A percentile compares a stretch with the other conserved stretches of the same genome.
These are phyloP conservation scores for Plenodomus tracheiphilus DNA, from an alignment of 2,329 filamentous ascomycete species.

Conservation along the genomic window DNA sequence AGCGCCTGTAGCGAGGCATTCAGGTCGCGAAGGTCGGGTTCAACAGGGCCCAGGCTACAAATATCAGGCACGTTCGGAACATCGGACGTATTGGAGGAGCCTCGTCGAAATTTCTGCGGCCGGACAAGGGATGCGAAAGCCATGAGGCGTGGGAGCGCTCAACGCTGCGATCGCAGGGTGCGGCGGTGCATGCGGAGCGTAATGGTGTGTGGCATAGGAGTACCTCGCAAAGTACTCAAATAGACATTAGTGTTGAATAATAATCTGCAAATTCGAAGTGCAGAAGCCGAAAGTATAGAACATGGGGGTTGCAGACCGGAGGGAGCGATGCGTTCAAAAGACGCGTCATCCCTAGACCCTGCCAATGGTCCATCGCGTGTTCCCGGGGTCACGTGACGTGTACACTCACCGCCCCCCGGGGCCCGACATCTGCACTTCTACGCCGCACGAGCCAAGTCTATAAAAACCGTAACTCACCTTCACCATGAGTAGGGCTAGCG, in stretches of 20 bases:
- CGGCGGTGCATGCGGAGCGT: slow-evolving; percentile 9
- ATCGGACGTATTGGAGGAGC: slow-evolving; percentile 13
- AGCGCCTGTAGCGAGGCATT: slow-evolving; percentile 71
- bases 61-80: slow-evolving; percentile 6
- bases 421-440: not conserved
- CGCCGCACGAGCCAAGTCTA: not conserved
- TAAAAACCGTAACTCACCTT: not conserved
- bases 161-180: slow-evolving; percentile 5
- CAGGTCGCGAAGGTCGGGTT: slow-evolving; percentile 67
- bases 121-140: slow-evolving; percentile 42
- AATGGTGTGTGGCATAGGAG: not conserved
- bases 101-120: slow-evolving; percentile 23
- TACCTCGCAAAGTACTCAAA: slow-evolving; percentile 4
- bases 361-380: not conserved
- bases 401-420: not conserved
- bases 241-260: slow-evolving; percentile 16
- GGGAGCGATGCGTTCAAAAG: not conserved
- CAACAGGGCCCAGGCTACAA: slow-evolving; percentile 45
- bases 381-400: slow-evolving; percentile 1
- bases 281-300: not conserved
- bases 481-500: not conserved
- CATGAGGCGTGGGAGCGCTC: slow-evolving; percentile 23
- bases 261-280: slow-evolving; percentile 1
- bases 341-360: slow-evolving; percentile 16
- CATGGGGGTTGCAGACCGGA: not conserved